A percentile compares a stretch with the other conserved stretches of the same genome.
Conservation (phyloP, 2,329 filamentous ascomycete species). For the Phaeophleospora eucalypticola region DNA sequence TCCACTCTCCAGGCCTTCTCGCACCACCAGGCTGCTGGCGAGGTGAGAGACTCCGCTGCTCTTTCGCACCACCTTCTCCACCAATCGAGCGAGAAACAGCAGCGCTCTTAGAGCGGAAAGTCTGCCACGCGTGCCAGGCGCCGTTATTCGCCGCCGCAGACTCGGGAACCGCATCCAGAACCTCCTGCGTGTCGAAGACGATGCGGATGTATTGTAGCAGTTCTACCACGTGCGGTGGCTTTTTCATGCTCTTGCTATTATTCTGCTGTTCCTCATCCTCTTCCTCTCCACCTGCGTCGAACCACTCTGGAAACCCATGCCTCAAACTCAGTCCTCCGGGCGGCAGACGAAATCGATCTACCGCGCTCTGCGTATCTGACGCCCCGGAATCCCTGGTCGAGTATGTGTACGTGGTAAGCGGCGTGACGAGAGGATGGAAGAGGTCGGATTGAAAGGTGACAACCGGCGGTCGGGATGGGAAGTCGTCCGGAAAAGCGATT, state of each 20-base stretch:
- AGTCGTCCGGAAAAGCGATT: slow-evolving; percentile 77
- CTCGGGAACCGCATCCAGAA: slow-evolving; percentile 74
- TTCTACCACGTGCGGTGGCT: slow-evolving; percentile 40
- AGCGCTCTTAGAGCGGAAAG: slow-evolving; percentile 54
- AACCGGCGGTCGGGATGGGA: slow-evolving; percentile 73
- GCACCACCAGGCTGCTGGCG: slow-evolving; percentile 40
- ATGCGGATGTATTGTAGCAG: slow-evolving; percentile 77
- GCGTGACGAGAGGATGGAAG: slow-evolving; percentile 90
- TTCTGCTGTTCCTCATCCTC: slow-evolving; percentile 6
- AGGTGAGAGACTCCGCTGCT: slow-evolving; percentile 23
- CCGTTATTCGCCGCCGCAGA: slow-evolving; percentile 83
- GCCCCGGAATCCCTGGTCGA: slow-evolving; percentile 71
- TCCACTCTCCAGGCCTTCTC: slow-evolving; percentile 78
- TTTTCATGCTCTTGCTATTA: slow-evolving; percentile 5
- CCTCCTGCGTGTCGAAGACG: slow-evolving; percentile 70
- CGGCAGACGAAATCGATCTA: slow-evolving; percentile 75
- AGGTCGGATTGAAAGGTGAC: slow-evolving; percentile 89
- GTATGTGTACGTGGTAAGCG: slow-evolving; percentile 91
- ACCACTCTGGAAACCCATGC: slow-evolving; percentile 90
- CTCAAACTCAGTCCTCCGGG: slow-evolving; percentile 86
- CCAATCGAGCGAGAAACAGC: too few relatives aligned
- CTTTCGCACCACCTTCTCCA: slow-evolving; percentile 11
- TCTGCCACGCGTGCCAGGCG: slow-evolving; percentile 90
- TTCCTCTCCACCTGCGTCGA: slow-evolving; percentile 35
- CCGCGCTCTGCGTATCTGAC: slow-evolving; percentile 74